Evolutionary conservation across 1,139 yeast species (phyloP), one percentile per base, ranked within the genome.

Genomic region (Magnusiomyces sp.): DNA sequence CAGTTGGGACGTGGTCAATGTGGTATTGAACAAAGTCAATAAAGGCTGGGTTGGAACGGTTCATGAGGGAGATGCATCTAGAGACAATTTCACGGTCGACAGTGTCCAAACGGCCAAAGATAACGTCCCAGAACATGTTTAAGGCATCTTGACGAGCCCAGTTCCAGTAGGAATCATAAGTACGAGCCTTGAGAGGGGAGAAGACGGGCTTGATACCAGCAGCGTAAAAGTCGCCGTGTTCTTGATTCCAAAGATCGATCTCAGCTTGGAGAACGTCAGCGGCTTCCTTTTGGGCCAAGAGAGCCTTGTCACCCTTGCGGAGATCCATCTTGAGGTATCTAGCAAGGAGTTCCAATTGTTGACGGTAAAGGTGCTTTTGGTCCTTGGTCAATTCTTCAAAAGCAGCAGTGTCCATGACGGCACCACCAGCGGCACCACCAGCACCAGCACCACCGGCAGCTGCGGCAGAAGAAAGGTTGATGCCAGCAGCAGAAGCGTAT

Each of bases 111-210:
- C 87, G 83, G 65, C 98, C 98, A 68, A 92, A 94, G 62, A 92
- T 88, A 62, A 92, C 88, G 71, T 92, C 97, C 67, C 80, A 92
- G 73, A 88, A 92, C 89, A 92, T 84, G 48, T 90, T 81, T 60
- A 92, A 73, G 55, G 94, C 86, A 68, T 94, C 96, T 74, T 92
- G 98, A 71, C 97, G 86, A 44, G 97, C 97, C 98, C 98, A 92
- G 71, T 94, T 94, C 98, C 98, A 92, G 71, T 90, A 89, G 29
- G 97, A 89, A 70, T 92, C 97, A 69, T 92, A 92, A 50, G 85
- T 81, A 74, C 98, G 86, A 39, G 97, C 95, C 74, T 92, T 92
- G 72, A 85, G 78, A 55, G 94, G 77, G 41, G 95, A 86, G 73
- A 92, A 92, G 9, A 84, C 81, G 46, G 98, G 96, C 59, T 81